Conservation (phyloP, 805 yeast species). For the Saturnispora zaruensis region DNA sequence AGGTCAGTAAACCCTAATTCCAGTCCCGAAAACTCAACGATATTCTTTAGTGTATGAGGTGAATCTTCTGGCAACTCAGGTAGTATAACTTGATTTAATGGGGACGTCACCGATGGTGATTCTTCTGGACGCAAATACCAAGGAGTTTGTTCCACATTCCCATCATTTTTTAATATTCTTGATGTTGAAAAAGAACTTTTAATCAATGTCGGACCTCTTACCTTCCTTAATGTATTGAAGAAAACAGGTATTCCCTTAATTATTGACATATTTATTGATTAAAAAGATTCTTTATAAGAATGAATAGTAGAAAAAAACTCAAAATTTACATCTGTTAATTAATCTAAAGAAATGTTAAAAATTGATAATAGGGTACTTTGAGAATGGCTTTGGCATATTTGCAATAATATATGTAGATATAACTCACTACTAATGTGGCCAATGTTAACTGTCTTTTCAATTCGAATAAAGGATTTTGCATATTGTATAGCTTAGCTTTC, state of each 20-base stretch:
- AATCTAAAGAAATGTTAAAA: too few relatives aligned
- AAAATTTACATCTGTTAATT: too few relatives aligned
- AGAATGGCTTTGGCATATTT: too few relatives aligned
- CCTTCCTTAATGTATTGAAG: background rate
- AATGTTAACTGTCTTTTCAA: too few relatives aligned
- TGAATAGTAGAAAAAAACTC: background rate
- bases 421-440: too few relatives aligned
- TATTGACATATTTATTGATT: background rate
- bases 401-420: too few relatives aligned
- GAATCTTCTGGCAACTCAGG: slow-evolving; percentile 55
- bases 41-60: slow-evolving; percentile 42
- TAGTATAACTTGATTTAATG: slow-evolving; percentile 25
- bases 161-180: background rate
- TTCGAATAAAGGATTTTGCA: too few relatives aligned
- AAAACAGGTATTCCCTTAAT: background rate
- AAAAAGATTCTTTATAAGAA: background rate
- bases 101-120: slow-evolving; percentile 21
- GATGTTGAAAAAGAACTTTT: background rate
- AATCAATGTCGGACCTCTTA: background rate
- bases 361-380: too few relatives aligned
- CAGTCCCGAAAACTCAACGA: slow-evolving; percentile 40
- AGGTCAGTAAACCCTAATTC: slow-evolving; percentile 63
- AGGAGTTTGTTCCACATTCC: slow-evolving; percentile 14
- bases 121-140: slow-evolving; percentile 30
- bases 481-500: too few relatives aligned